A percentile compares a stretch with the other conserved stretches of the same genome.
Conservation (phyloP, 129 eudicot species). For the Pseudognaphalium luteoalbum region DNA sequence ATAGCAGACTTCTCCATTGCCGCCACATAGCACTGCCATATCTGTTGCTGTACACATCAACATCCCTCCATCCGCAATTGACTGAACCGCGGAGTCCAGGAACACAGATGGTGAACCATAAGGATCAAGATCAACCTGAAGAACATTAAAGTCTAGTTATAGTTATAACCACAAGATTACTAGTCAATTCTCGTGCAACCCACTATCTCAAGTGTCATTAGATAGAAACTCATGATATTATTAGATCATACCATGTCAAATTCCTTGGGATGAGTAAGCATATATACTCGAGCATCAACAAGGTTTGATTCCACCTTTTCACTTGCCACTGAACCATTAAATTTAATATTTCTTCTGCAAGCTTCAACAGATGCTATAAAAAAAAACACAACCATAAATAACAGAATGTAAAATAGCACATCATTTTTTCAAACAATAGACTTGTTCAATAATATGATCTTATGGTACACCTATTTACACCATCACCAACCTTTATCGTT, state of each 20-base stretch:
- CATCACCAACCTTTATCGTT: slow-evolving; percentile 64
- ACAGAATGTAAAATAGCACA: background rate
- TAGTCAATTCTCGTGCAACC: background rate
- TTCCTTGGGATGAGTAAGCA: slow-evolving; percentile 98
- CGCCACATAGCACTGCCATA: slow-evolving; percentile 98
- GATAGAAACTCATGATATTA: slow-evolving; percentile 3
- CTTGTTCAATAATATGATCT: background rate
- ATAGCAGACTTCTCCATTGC: slow-evolving; percentile 98
- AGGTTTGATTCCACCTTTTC: slow-evolving; percentile 91
- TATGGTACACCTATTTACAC: slow-evolving; percentile 5
- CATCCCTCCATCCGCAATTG: slow-evolving; percentile 94
- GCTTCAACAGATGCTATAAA: slow-evolving; percentile 92
- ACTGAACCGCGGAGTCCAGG: slow-evolving; percentile 96
- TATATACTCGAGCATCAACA: slow-evolving; percentile 96
- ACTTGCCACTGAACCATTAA: slow-evolving; percentile 84
- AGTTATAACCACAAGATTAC: slow-evolving; percentile 15
- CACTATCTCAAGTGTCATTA: slow-evolving; percentile 1
- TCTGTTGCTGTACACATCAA: slow-evolving; percentile 99
- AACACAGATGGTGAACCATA: slow-evolving; percentile 97
- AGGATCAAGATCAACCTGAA: slow-evolving; percentile 99
- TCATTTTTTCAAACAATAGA: background rate
- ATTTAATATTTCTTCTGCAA: slow-evolving; percentile 90
- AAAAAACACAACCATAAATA: background rate
- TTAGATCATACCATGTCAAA: slow-evolving; percentile 79
- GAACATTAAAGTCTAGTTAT: slow-evolving; percentile 17